A percentile compares a stretch with the other conserved stretches of the same genome.
These are phyloP conservation scores for Starmerella powellii DNA, from an alignment of 805 yeast genomes.

Conservation along the genomic window DNA sequence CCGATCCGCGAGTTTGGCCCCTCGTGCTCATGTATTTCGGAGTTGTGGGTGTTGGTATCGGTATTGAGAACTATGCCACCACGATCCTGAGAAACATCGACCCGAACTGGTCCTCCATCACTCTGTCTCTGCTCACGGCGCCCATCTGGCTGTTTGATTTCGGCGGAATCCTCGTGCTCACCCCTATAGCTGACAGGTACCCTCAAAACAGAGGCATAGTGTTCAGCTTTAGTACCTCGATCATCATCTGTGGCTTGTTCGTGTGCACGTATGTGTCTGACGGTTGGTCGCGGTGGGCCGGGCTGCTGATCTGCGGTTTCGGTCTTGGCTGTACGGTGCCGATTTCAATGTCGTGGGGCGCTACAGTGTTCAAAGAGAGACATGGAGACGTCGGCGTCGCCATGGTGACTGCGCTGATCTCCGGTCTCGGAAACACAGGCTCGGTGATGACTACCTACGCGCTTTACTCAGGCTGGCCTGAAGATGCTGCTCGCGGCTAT, in stretches of 20 bases:
- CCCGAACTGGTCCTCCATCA: slow-evolving; percentile 49
- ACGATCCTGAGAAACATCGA: slow-evolving; percentile 55
- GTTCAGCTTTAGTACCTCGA: slow-evolving; percentile 48
- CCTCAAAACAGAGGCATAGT: slow-evolving; percentile 47
- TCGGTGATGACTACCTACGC: slow-evolving; percentile 80
- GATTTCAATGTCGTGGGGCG: slow-evolving; percentile 70
- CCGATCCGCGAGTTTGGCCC: slow-evolving; percentile 67
- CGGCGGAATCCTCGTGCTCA: slow-evolving; percentile 57
- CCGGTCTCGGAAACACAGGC: slow-evolving; percentile 80
- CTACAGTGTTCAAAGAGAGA: slow-evolving; percentile 55
- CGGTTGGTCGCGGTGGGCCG: slow-evolving; percentile 68
- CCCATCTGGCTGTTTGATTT: slow-evolving; percentile 86
- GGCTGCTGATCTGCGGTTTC: slow-evolving; percentile 68
- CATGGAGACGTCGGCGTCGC: slow-evolving; percentile 82
- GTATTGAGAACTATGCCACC: slow-evolving; percentile 74
- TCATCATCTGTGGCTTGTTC: slow-evolving; percentile 63
- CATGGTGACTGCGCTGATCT: slow-evolving; percentile 67
- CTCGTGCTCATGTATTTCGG: slow-evolving; percentile 80
- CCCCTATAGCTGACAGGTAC: slow-evolving; percentile 68
- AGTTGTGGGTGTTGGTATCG: slow-evolving; percentile 84
- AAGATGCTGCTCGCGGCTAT: slow-evolving; percentile 49
- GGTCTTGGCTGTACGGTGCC: slow-evolving; percentile 91
- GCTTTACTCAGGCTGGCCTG: slow-evolving; percentile 77
- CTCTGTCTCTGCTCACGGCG: slow-evolving; percentile 65
- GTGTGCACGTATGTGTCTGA: slow-evolving; percentile 66